Percentiles rank a stretch among this genome's conserved stretches.
Evolutionary conservation across 1,284 basidiomycete species (phyloP).

Genomic region (Pyrrhoderma lamaoense): DNA sequence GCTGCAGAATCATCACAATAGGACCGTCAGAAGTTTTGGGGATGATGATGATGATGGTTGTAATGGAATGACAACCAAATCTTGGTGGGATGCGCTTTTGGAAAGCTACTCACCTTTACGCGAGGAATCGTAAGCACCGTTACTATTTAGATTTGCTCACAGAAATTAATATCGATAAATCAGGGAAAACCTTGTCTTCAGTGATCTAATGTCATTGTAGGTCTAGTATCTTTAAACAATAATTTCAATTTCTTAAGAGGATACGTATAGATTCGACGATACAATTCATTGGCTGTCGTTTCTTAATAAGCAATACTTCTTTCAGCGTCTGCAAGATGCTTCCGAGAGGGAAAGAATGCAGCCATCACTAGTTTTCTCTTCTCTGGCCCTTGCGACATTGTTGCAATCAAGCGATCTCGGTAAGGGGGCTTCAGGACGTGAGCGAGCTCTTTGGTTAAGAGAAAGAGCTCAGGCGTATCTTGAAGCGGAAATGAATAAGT

Average conservation of each 20-base stretch:
- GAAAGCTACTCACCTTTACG: slow-evolving; percentile 36
- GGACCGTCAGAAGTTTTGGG: too few relatives aligned
- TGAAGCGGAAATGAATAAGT: slow-evolving; percentile 41
- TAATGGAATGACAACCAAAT: slow-evolving; percentile 21
- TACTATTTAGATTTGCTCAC: neutral
- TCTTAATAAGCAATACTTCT: slow-evolving; percentile 48
- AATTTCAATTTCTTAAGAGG: neutral
- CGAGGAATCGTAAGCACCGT: slow-evolving; percentile 37
- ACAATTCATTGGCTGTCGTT: slow-evolving; percentile 58
- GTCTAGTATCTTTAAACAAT: neutral
- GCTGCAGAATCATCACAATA: too few relatives aligned
- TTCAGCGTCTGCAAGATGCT: slow-evolving; percentile 44
- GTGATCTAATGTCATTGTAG: slow-evolving; percentile 15
- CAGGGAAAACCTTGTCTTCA: slow-evolving; percentile 13
- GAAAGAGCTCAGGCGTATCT: slow-evolving; percentile 48
- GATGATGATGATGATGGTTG: too few relatives aligned
- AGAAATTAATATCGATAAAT: neutral
- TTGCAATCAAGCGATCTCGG: slow-evolving; percentile 67
- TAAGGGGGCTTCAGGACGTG: slow-evolving; percentile 41
- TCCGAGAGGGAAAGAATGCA: slow-evolving; percentile 49
- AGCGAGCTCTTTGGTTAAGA: slow-evolving; percentile 45
- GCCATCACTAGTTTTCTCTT: slow-evolving; percentile 59
- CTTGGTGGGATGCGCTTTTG: slow-evolving; percentile 62
- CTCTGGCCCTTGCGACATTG: slow-evolving; percentile 62
- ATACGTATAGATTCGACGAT: slow-evolving; percentile 35